Evolutionary conservation across 2,329 filamentous ascomycete species (phyloP).

Genomic region (Botryotinia narcissicola): DNA sequence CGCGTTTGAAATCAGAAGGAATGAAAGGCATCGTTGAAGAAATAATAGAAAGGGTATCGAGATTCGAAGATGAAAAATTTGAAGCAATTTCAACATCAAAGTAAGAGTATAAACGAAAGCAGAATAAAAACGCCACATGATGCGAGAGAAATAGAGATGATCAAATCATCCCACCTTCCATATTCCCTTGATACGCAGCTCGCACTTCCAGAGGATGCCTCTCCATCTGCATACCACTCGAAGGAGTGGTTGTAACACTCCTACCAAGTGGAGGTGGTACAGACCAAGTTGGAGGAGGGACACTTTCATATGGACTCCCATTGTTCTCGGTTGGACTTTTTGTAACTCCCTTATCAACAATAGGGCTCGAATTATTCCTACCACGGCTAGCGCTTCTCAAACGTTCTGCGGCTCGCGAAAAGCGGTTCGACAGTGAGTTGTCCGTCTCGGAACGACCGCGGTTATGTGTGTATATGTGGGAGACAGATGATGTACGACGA

Average conservation of each 20-base stretch:
- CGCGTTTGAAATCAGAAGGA: slow-evolving; percentile 18
- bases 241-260: slow-evolving; percentile 22
- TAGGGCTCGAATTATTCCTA: slow-evolving; percentile 41
- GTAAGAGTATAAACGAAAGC: neutral
- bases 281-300: slow-evolving; percentile 29
- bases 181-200: slow-evolving; percentile 32
- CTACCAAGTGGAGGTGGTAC: slow-evolving; percentile 19
- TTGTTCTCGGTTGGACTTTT: slow-evolving; percentile 32
- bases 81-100: slow-evolving; percentile 5
- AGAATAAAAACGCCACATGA: slow-evolving; percentile 6
- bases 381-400: slow-evolving; percentile 59
- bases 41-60: slow-evolving; percentile 29
- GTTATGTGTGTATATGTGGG: slow-evolving; percentile 44
- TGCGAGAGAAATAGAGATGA: slow-evolving; percentile 23
- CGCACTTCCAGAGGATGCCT: slow-evolving; percentile 38
- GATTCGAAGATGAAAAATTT: slow-evolving; percentile 5
- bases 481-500: slow-evolving; percentile 27
- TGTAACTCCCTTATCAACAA: slow-evolving; percentile 25
- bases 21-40: slow-evolving; percentile 6
- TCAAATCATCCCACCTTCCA: slow-evolving; percentile 40
- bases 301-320: slow-evolving; percentile 38
- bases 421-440: slow-evolving; percentile 51
- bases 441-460: slow-evolving; percentile 57
- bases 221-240: slow-evolving; percentile 26
- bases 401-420: slow-evolving; percentile 58